Evolutionary conservation across 192 early-diverging fungal genomes (phyloP).

Genomic region (Umbelopsis isabellina): DNA sequence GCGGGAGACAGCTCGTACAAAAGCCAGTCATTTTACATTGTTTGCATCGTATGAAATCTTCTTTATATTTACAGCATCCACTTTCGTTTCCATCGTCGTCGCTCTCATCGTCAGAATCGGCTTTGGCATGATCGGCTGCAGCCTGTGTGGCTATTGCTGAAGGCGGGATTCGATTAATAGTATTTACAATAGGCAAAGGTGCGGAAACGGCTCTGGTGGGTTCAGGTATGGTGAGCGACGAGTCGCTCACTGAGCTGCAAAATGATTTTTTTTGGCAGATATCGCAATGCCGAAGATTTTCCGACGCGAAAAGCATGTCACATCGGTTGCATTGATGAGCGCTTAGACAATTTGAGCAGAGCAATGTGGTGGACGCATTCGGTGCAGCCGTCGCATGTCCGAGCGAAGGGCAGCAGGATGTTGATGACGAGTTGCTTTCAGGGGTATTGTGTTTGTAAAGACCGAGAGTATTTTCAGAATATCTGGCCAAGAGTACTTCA

Average conservation of each 20-base stretch:
- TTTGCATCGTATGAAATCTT: slow-evolving; percentile 20
- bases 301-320: slow-evolving; percentile 8
- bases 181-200: slow-evolving; percentile 3
- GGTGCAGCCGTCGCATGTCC: neutral
- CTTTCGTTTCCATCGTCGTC: slow-evolving; percentile 2
- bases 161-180: slow-evolving; percentile 1
- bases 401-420: no score
- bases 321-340: slow-evolving; percentile 10
- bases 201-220: neutral
- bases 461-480: neutral
- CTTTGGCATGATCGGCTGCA: neutral
- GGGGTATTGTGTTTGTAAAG: neutral
- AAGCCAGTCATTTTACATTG: slow-evolving; percentile 18
- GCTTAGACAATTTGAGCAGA: slow-evolving; percentile 1
- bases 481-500: neutral
- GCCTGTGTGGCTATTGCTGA: neutral
- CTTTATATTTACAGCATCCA: slow-evolving; percentile 3
- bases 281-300: slow-evolving; percentile 15
- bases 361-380: slow-evolving; percentile 1
- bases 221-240: slow-evolving; percentile 10
- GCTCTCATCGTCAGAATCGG: neutral
- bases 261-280: slow-evolving; percentile 13
- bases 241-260: slow-evolving; percentile 14
- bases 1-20: slow-evolving; percentile 11
- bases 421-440: neutral